Evolutionary conservation across 768 basidiomycete genomes (phyloP), one percentile per base, ranked within the genome.

Genomic region (Pulveroboletus ravenelii): DNA sequence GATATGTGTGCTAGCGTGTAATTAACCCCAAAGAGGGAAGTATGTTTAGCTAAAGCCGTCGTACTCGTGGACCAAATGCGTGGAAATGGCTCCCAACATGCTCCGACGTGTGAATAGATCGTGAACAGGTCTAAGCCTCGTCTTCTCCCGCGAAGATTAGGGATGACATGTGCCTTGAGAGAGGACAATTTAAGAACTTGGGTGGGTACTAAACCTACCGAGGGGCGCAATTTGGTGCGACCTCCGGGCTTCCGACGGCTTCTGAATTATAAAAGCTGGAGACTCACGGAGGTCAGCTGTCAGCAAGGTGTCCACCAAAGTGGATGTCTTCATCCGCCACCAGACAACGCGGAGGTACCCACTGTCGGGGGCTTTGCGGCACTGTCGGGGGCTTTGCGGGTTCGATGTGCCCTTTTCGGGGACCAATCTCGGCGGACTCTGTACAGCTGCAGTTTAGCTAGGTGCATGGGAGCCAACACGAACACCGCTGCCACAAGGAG

Each of bases 81-180:
- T 36, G 45, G 38, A 48, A 34, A 47, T 32, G 47, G 41, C 44
- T 52, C 53, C 36, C 48, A 48, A 39, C 30, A 10, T 8, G 34
- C 20, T 52, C 47, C 50, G 51, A 42, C 52, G 54, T 65, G 52
- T 57, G 57, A 63, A 65, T 45, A 44, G 52, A 59, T 56, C 48
- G 41, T 29, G 41, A 20, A 30, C 44, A 48, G 13, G 25, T 34
- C 31, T 13, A 48, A 45, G 31, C 23, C 12, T 43, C 15, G 6
- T 31, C 61, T 65, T 63, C 63, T 63, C 63, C 62, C 62, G 62
- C 61, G 61, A 63, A 53, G 54, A 55, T 65, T 51, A 31, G 23
- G 23, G n/a, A 18, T 23, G 25, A 36, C 32, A 37, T 6, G 15
- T 55, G 45, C 41, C 51, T 50, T 51, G 41, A 41, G 30, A 35